Percentiles rank a stretch among this genome's conserved stretches.
Conservation (phyloP, 257 asterid genomes). For the Nyctanthes arbortristis region DNA sequence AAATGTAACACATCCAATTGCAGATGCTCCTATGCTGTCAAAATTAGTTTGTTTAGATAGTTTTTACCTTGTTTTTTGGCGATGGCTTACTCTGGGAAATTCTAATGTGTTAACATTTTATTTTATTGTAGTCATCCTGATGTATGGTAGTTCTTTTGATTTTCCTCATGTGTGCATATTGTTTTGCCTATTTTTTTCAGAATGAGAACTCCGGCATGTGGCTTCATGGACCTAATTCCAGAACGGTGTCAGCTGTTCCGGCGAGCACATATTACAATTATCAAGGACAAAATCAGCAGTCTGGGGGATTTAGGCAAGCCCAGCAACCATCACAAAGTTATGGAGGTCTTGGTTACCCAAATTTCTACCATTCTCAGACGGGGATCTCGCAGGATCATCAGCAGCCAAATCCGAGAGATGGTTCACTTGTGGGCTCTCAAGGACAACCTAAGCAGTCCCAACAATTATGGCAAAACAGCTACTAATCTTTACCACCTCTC, state of each 20-base stretch:
- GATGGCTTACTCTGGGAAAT: too few relatives aligned
- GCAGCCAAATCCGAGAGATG: background rate
- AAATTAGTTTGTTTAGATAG: background rate
- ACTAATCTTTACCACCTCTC: conserved; percentile 51
- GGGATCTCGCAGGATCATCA: conserved; percentile 58
- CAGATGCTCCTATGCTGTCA: too few relatives aligned
- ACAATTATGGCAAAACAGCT: conserved; percentile 32
- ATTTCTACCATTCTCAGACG: conserved; percentile 5
- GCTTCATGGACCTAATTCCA: conserved; percentile 78
- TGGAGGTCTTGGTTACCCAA: conserved; percentile 70
- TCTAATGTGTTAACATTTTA: too few relatives aligned
- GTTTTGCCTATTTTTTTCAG: conserved; percentile 37
- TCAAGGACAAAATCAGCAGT: conserved; percentile 71
- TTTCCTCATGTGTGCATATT: background rate
- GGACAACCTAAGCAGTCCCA: background rate
- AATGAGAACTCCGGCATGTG: conserved; percentile 69
- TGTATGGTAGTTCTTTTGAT: background rate
- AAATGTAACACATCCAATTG: too few relatives aligned
- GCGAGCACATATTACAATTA: conserved; percentile 56
- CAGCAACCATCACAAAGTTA: conserved; percentile 80
- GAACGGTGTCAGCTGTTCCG: conserved; percentile 70
- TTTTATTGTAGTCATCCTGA: background rate
- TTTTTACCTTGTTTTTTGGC: background rate
- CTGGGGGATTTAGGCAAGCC: conserved; percentile 75
- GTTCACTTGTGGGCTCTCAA: background rate